Evolutionary conservation across 2,329 filamentous ascomycete genomes (phyloP).

Genomic region (Aspergillus fructus): DNA sequence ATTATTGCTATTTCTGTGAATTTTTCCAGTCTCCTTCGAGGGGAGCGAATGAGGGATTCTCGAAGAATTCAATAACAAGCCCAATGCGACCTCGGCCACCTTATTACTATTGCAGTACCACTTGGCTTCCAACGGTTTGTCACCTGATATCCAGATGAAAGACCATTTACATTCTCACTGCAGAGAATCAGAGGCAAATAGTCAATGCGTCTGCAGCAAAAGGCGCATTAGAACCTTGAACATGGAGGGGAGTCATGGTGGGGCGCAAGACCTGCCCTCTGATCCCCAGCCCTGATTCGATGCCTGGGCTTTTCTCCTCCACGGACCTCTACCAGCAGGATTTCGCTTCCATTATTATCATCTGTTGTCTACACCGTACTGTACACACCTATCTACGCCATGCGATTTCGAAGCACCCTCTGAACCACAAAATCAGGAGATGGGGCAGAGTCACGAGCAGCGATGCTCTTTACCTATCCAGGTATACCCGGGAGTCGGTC

Average conservation of each 20-base stretch:
- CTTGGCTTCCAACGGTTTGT: background rate
- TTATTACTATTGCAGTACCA: background rate
- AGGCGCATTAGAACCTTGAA: slow-evolving; percentile 14
- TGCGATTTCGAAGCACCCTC: background rate
- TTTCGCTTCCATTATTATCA: background rate
- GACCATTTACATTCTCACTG: slow-evolving; percentile 2
- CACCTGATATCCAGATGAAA: background rate
- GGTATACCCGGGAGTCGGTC: background rate
- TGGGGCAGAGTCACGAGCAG: background rate
- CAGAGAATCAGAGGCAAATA: slow-evolving; percentile 10
- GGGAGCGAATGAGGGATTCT: too few relatives aligned
- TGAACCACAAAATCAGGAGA: background rate
- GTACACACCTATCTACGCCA: background rate
- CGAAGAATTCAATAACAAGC: background rate
- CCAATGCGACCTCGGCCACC: background rate
- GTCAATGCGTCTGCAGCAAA: slow-evolving; percentile 21
- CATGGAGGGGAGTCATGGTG: slow-evolving; percentile 19
- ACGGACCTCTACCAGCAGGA: background rate
- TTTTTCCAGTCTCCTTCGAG: background rate
- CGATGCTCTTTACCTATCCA: background rate
- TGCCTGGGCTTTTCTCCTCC: background rate
- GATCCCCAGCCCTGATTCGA: background rate
- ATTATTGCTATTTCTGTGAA: background rate
- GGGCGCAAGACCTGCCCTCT: background rate
- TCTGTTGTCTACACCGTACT: too few relatives aligned